Base-by-base conservation (phyloP, 805 yeast species). In the Starmerella scarabaei region DNA sequence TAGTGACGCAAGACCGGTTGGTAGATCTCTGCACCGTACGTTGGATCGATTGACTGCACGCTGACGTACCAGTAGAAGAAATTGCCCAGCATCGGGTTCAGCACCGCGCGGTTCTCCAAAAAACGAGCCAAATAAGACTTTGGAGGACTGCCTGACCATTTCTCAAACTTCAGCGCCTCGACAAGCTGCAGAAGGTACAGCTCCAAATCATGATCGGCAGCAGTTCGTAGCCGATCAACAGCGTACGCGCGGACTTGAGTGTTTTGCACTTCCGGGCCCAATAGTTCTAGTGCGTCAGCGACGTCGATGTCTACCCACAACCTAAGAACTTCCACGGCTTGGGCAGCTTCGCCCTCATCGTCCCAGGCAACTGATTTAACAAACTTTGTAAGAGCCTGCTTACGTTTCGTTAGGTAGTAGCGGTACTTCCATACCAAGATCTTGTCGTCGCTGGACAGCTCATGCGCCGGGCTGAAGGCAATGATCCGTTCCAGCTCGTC, bases 21-120 rank as follows among this genome's bases (percentile, higher is more conserved):
- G 51, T 61, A 75, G 19, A 65, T 62, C 26, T 59, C 54, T 21
- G 57, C 55, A 3, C 69, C 70, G 31, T 59, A 55, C 28, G 68
- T 71, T 42, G 82, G 94, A 52, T 79, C 83, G 23, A 79, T 72
- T 4, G 54, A 35, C 53, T 88, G 96, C 2, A 93, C 94, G 48
- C 77, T 78, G 37, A 91, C 70, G 55, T 79, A 83, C 97, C 98
- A 91, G 58, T 83, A 86, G 45, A 93, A 74, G 54, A 72, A 83
- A 54, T 77, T 85, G 0, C 94, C 91, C 30, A 93, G 63, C 16
- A 71, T 64, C 17, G 71, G 69, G 54, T 79, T 80, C 16, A 69
- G 63, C 1, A 77, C 64, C 0, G 94, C 76, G 34, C 88, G 67
- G 21, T 75, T 75, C 31, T 86, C 77, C 30, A 91, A 62, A 54